Evolutionary conservation across 805 yeast species (phyloP), one percentile per base, ranked within the genome.

Genomic region (Wickerhamiella alocasiicola): DNA sequence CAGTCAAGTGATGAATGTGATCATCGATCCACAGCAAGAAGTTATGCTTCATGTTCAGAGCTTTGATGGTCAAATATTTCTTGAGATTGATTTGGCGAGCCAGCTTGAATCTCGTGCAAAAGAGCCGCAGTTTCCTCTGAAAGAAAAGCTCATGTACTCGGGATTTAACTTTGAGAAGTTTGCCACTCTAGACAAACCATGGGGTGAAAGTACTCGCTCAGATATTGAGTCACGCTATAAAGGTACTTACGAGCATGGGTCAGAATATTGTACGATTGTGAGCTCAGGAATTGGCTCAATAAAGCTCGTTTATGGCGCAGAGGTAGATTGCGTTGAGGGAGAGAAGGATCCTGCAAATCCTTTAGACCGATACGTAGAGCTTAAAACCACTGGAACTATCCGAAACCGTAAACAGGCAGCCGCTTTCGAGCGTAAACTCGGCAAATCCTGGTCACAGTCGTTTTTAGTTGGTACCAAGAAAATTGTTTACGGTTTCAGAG

Each of bases 401-500:
- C 65, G 63, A 17, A 65, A 71, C 15, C 72, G 75, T 4, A 65
- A 68, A 12, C 78, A 78, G 28, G 74, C 79, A 12, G 66, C 66
- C 28, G 67, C 56, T 15, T 84, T 88, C 55, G 95, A 88, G 39
- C 69, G 67, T 41, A 85, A 84, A 59, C 62, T 91, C 33, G 73
- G 79, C 55, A 71, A 66, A 46, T 70, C 93, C 0, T 91, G 99
- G 99, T 83, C 94, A 2, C 97, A 85, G 62, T 80, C 94, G 47
- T 91, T 85, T 57, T 64, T 91, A 17, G 66, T 83, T 33, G 98
- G 98, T 3, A 71, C 91, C 16, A 76, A 80, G n/a, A 71, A 72
- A 44, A 68, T 88, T 4, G 70, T 81, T 3, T 82, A 82, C 55
- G 99, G 96, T 0, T 91, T 81, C 59, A 70, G 95, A 49, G 93